Percentiles rank a stretch among this genome's conserved stretches.
Conservation (phyloP, 2,329 filamentous ascomycete species). For the Sordariomycetes sp. region DNA sequence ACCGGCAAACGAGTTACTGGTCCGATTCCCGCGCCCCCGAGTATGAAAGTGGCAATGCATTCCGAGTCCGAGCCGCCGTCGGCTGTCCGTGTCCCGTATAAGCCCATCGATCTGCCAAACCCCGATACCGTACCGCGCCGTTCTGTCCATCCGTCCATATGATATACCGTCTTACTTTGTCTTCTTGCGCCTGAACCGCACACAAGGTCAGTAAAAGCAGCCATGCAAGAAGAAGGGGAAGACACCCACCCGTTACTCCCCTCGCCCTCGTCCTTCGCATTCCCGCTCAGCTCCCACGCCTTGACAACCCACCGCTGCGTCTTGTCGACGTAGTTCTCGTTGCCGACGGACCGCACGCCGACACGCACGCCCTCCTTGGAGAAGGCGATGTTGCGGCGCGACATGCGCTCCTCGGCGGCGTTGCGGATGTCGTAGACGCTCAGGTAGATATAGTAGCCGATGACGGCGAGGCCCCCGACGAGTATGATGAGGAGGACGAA, state of each 20-base stretch:
- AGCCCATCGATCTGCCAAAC: neutral
- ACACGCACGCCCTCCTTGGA: conserved; percentile 64
- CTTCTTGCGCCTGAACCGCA: neutral
- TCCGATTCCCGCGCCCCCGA: neutral
- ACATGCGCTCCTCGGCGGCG: conserved; percentile 55
- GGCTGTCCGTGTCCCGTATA: neutral
- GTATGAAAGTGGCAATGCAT: neutral
- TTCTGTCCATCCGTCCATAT: neutral
- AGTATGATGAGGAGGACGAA: conserved; percentile 50
- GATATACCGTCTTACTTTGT: neutral
- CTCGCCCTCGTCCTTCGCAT: conserved; percentile 10
- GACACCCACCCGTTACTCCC: neutral
- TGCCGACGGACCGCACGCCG: conserved; percentile 53
- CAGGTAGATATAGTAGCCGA: conserved; percentile 62
- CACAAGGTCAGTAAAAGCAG: neutral
- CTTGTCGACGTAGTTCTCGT: conserved; percentile 59
- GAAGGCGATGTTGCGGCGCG: conserved; percentile 62
- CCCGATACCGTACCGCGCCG: neutral
- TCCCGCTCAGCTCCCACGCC: conserved; percentile 45
- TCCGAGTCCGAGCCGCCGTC: neutral
- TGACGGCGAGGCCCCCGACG: conserved; percentile 43
- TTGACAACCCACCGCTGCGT: conserved; percentile 59
- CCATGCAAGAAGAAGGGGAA: conserved; percentile 3
- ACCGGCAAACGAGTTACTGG: neutral
- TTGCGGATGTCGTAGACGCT: conserved; percentile 52